Percentiles rank a stretch among this genome's conserved stretches.
phyloP scores from a whole-genome alignment of 2,329 filamentous ascomycete species.

The Stagonosporopsis vannaccii region DNA sequence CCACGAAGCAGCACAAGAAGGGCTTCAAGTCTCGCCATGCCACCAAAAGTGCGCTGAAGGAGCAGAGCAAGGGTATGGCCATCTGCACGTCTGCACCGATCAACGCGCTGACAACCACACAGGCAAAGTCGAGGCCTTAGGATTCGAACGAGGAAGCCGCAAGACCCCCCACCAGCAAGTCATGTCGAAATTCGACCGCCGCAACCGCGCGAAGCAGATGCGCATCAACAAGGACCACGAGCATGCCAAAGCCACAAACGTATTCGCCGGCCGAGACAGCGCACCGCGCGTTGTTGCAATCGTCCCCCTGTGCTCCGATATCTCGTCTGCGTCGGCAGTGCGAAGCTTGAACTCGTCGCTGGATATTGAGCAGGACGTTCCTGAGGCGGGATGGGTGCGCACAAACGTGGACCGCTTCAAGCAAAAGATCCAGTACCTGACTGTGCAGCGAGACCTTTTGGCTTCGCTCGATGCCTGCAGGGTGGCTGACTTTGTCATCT shows the following conservation, averaged over 20 bases:
- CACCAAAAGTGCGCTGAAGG: constrained; percentile 85
- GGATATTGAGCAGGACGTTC: constrained; percentile 74
- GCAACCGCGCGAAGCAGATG: constrained; percentile 93
- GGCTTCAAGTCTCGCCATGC: constrained; percentile 91
- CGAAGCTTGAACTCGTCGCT: constrained; percentile 77
- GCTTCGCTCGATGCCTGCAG: constrained; percentile 84
- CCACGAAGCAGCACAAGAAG: constrained; percentile 89
- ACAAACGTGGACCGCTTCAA: constrained; percentile 89
- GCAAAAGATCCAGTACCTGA: constrained; percentile 88
- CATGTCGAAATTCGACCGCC: constrained; percentile 95
- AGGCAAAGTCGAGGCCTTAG: constrained; percentile 75
- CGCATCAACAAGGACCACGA: constrained; percentile 84
- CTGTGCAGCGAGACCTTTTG: constrained; percentile 75
- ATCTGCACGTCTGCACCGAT: neutral
- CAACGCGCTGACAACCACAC: constrained; percentile 25
- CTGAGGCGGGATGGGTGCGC: constrained; percentile 65
- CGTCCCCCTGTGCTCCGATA: constrained; percentile 79
- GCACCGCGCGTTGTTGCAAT: constrained; percentile 89
- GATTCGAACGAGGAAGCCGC: constrained; percentile 72
- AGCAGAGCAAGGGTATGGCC: constrained; percentile 77
- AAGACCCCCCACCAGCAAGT: constrained; percentile 95
- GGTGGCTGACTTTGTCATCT: constrained; percentile 88
- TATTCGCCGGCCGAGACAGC: constrained; percentile 87
- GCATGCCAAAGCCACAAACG: constrained; percentile 76
- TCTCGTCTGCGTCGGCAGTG: constrained; percentile 72